Conservation (phyloP, 2,329 filamentous ascomycete species). For the Xylaria arbuscula region DNA sequence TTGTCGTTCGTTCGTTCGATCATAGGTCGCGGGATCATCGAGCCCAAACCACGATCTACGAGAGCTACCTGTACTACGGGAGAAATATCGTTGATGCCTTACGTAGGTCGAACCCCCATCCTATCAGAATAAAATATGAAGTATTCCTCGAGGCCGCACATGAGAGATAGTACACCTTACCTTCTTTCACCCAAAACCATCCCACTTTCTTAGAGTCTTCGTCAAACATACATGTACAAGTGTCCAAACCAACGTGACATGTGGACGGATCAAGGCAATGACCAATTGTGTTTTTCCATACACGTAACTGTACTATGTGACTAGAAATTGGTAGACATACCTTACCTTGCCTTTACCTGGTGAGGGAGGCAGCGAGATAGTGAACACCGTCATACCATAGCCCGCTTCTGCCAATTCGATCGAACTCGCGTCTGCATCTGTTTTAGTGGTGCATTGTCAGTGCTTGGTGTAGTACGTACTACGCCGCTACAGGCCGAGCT, state of each 20-base stretch:
- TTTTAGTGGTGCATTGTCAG: slow-evolving; percentile 6
- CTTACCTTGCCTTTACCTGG: slow-evolving; percentile 3
- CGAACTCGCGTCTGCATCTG: not conserved
- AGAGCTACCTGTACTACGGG: not conserved
- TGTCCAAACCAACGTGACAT: not conserved
- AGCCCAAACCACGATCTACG: slow-evolving; percentile 39
- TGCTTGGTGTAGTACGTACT: not conserved
- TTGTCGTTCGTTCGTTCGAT: slow-evolving; percentile 1
- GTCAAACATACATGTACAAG: not conserved
- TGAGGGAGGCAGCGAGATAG: not conserved
- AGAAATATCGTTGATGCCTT: slow-evolving; percentile 23
- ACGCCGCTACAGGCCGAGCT: slow-evolving; percentile 4
- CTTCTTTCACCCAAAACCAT: not conserved
- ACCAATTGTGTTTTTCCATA: not conserved
- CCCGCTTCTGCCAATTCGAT: slow-evolving; percentile 8
- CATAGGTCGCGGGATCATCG: slow-evolving; percentile 38
- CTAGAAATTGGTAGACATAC: not conserved
- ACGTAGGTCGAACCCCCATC: not conserved
- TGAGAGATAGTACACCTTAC: not conserved
- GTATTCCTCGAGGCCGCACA: slow-evolving; percentile 5
- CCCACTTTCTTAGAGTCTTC: not conserved
- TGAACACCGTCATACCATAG: slow-evolving; percentile 1
- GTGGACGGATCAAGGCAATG: not conserved
- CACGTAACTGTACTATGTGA: not conserved
- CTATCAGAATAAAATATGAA: not conserved